Percentiles rank a stretch among this genome's conserved stretches.
These are phyloP conservation scores for Calendula officinalis DNA, from an alignment of 129 eudicot genomes.

Conservation along the genomic window DNA sequence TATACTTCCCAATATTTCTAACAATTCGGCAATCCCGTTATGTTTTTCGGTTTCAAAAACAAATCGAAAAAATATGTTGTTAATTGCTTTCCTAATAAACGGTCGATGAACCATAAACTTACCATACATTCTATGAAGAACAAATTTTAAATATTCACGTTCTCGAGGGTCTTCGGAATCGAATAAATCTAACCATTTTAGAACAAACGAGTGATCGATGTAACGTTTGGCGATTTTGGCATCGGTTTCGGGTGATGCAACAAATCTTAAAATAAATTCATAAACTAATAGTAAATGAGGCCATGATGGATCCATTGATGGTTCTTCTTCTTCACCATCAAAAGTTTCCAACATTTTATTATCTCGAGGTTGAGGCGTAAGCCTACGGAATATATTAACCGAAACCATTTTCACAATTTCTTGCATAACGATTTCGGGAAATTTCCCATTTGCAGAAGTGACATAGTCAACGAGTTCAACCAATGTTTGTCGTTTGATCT, in stretches of 20 bases:
- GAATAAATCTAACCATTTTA: constrained; percentile 56
- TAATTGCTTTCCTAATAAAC: constrained; percentile 63
- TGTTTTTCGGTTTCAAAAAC: constrained; percentile 73
- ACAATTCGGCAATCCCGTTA: constrained; percentile 68
- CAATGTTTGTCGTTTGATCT: constrained; percentile 56
- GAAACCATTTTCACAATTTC: constrained; percentile 64
- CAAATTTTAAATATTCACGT: constrained; percentile 62
- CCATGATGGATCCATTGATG: constrained; percentile 72
- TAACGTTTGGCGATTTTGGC: constrained; percentile 67
- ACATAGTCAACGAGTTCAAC: constrained; percentile 62
- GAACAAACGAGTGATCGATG: constrained; percentile 53
- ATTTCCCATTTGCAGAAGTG: constrained; percentile 53
- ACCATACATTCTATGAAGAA: constrained; percentile 69
- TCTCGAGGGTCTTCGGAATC: constrained; percentile 77
- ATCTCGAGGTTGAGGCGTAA: constrained; percentile 61
- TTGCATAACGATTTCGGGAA: constrained; percentile 55
- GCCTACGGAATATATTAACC: constrained; percentile 46
- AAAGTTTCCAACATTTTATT: constrained; percentile 55
- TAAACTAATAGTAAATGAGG: constrained; percentile 62
- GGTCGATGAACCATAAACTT: constrained; percentile 87
- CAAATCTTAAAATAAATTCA: constrained; percentile 59
- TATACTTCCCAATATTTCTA: constrained; percentile 72
- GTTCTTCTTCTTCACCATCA: constrained; percentile 74
- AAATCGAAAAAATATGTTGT: constrained; percentile 60
- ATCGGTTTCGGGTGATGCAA: constrained; percentile 77